Conservation (phyloP, 2,329 filamentous ascomycete genomes). For the Fusarium coicis region DNA sequence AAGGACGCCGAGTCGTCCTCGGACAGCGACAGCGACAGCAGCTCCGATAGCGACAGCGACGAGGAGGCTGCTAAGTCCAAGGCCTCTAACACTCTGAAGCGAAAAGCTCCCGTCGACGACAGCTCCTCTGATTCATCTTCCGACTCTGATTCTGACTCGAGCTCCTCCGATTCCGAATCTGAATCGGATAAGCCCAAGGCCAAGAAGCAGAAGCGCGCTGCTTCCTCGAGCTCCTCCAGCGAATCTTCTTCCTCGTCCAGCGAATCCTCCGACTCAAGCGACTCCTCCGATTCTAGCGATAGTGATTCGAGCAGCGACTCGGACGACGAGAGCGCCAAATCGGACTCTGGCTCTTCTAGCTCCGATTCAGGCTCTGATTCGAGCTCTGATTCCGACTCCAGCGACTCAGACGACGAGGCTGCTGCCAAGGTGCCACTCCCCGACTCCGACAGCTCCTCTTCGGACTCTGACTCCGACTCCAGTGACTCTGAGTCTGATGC, state of each 20-base stretch:
- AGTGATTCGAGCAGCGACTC: slow-evolving; percentile 45
- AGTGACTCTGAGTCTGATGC: slow-evolving; percentile 49
- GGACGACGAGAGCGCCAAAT: slow-evolving; percentile 50
- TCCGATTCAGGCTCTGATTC: slow-evolving; percentile 44
- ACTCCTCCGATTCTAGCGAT: slow-evolving; percentile 44
- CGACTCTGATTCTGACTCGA: slow-evolving; percentile 48
- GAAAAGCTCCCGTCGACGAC: slow-evolving; percentile 51
- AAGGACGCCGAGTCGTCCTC: slow-evolving; percentile 54
- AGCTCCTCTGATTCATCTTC: slow-evolving; percentile 51
- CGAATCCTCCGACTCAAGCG: slow-evolving; percentile 38
- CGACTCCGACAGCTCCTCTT: slow-evolving; percentile 52
- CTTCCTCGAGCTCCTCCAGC: slow-evolving; percentile 31
- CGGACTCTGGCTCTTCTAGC: slow-evolving; percentile 50
- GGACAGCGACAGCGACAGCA: slow-evolving; percentile 49
- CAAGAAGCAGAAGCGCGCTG: slow-evolving; percentile 62
- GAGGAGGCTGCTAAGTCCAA: slow-evolving; percentile 38
- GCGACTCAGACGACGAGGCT: slow-evolving; percentile 49
- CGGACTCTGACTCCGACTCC: slow-evolving; percentile 47
- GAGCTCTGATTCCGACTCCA: slow-evolving; percentile 49
- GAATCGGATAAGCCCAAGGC: slow-evolving; percentile 56
- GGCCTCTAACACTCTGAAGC: slow-evolving; percentile 51
- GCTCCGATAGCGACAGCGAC: slow-evolving; percentile 35
- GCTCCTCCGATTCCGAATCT: slow-evolving; percentile 38
- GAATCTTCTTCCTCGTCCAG: slow-evolving; percentile 31
- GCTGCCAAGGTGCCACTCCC: slow-evolving; percentile 56